Evolutionary conservation across 1,284 basidiomycete species (phyloP).

Genomic region (Sanghuangporus sanghuang): DNA sequence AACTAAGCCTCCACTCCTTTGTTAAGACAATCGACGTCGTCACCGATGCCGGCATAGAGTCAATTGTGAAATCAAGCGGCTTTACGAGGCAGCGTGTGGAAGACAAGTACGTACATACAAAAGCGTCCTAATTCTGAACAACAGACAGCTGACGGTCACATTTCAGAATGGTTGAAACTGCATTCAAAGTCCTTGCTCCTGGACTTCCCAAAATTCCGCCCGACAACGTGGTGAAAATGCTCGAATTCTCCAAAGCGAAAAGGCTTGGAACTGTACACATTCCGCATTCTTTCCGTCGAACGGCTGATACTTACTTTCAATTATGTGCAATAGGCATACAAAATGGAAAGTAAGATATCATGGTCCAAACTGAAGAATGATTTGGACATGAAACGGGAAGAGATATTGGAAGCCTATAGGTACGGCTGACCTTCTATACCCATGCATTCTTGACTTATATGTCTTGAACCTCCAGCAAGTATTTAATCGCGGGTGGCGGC

Average conservation of each 20-base stretch:
- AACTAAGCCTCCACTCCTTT: too few relatives aligned
- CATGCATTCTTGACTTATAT: too few relatives aligned
- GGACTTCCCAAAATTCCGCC: background rate
- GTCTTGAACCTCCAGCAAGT: too few relatives aligned
- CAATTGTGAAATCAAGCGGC: too few relatives aligned
- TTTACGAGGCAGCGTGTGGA: too few relatives aligned
- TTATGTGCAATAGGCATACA: background rate
- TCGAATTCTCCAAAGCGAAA: background rate
- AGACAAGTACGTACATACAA: too few relatives aligned
- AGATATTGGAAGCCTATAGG: background rate
- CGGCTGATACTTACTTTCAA: background rate
- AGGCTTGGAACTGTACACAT: background rate
- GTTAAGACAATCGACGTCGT: too few relatives aligned
- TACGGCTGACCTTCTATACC: background rate
- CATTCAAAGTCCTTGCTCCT: background rate
- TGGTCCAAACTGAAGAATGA: background rate
- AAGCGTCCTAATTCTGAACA: too few relatives aligned
- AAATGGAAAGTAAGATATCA: background rate
- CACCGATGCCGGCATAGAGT: too few relatives aligned
- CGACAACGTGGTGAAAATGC: background rate
- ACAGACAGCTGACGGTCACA: too few relatives aligned
- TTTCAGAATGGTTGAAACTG: background rate
- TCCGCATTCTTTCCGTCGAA: background rate
- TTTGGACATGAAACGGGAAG: background rate
- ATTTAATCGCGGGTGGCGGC: too few relatives aligned